Percentiles rank a stretch among this genome's conserved stretches.
phyloP scores from a whole-genome alignment of 2,329 filamentous ascomycete species.

The Aspergillus bombycis region DNA sequence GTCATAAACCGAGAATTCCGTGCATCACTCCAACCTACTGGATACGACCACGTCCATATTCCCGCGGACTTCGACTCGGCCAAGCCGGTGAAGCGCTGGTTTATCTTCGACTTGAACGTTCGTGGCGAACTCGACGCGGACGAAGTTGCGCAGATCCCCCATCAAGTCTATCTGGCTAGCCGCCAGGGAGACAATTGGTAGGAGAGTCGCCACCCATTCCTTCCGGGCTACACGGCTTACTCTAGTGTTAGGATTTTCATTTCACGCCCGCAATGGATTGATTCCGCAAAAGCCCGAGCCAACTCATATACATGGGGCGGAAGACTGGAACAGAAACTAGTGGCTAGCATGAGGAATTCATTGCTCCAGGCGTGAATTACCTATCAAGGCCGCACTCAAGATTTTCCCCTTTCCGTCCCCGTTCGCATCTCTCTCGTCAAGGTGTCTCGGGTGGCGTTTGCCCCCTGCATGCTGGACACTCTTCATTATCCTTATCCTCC shows the following conservation, averaged over 20 bases:
- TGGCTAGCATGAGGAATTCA: conserved; percentile 18
- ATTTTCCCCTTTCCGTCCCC: not conserved
- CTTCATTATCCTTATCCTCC: conserved; percentile 22
- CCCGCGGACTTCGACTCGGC: conserved; percentile 23
- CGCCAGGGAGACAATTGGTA: conserved; percentile 23
- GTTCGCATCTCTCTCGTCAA: conserved; percentile 3
- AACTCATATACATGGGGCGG: conserved; percentile 24
- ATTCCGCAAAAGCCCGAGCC: conserved; percentile 20
- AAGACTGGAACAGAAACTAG: conserved; percentile 23
- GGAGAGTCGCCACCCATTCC: not conserved
- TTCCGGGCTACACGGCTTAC: not conserved
- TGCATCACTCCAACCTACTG: conserved; percentile 14
- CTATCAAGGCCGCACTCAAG: not conserved
- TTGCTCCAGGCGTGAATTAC: not conserved
- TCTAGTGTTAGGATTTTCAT: conserved; percentile 22
- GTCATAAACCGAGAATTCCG: conserved; percentile 20
- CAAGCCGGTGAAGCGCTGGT: conserved; percentile 22
- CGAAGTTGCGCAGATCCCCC: conserved; percentile 19
- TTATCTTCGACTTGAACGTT: conserved; percentile 24
- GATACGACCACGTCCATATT: conserved; percentile 26
- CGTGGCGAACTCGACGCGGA: conserved; percentile 10
- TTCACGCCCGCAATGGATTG: conserved; percentile 14
- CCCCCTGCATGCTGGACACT: conserved; percentile 20
- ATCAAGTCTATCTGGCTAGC: conserved; percentile 25
- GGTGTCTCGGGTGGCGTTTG: conserved; percentile 24